Evolutionary conservation across 164 flowering plant species (phyloP), one percentile per base, ranked within the genome.

Genomic region (Litsea cubeba): DNA sequence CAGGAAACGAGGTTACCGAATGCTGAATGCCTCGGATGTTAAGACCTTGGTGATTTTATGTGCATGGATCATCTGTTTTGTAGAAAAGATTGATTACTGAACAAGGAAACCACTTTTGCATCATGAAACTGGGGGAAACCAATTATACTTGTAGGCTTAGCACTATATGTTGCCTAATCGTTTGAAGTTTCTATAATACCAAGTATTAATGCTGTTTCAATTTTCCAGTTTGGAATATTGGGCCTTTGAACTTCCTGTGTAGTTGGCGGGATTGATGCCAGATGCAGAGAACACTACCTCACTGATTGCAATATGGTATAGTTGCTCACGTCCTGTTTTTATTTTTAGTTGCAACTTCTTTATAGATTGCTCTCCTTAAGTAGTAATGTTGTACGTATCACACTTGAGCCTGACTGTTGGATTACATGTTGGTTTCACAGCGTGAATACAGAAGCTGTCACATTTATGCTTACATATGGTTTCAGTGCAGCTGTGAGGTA

Each of bases 401-500:
- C 15, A 54, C 62, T 67, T 60, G 12, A 35, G 1, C 60, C 50
- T 73, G n/a, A 62, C 26, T 49, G 49, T 40, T 67, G 15, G 50
- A 64, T 60, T 72, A n/a, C 17, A 6, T 63, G 20, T 12, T 54
- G 26, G n/a, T 54, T 54, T 26, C 75, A 25, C 81, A 95, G 99
- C 72, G 97, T 91, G 65, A 93, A 87, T 76, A 94, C 98, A 23
- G 94, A 93, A 85, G 80, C 88, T 2, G 81, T 91, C 26, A 84
- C 90, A 5, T 95, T 76, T 81, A 93, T 87, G 90, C 68, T 89
- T 32, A 82, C 90, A 8, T 95, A 89, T 68, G 97, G 99, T 62
- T 88, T 95, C 65, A 85, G 92, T 78, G 94, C 98, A 20, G 91
- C 98, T 14, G 94, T 95, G 68, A 94, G 98, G 98, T 94, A 71